These are phyloP conservation scores for Naganishia randhawae DNA, from an alignment of 768 basidiomycete genomes.

Conservation along the genomic window DNA sequence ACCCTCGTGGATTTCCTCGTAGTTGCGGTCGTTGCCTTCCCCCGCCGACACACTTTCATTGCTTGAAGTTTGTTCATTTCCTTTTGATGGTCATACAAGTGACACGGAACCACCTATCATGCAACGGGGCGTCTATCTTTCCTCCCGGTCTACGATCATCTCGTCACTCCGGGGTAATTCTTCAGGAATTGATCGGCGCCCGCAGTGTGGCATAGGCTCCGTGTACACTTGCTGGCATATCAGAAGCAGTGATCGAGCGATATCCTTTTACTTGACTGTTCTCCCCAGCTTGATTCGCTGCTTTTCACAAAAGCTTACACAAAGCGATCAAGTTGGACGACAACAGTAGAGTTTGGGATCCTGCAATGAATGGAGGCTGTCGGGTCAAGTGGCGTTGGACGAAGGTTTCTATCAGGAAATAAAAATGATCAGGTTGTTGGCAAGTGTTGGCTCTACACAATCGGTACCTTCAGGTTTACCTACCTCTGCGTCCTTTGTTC, in stretches of 20 bases:
- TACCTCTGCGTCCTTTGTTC: slow-evolving; percentile 21
- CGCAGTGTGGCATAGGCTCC: slow-evolving; percentile 6
- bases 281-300: background rate
- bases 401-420: slow-evolving; percentile 24
- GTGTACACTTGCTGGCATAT: background rate
- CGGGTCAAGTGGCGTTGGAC: slow-evolving; percentile 25
- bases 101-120: slow-evolving; percentile 5
- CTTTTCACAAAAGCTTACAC: background rate
- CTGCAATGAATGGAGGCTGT: slow-evolving; percentile 24
- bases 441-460: slow-evolving; percentile 23
- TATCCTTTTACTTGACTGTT: slow-evolving; percentile 1
- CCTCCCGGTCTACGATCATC: slow-evolving; percentile 11
- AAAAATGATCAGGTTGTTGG: slow-evolving; percentile 23
- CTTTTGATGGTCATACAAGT: slow-evolving; percentile 5
- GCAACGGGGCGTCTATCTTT: slow-evolving; percentile 5
- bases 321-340: background rate
- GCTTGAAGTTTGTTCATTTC: slow-evolving; percentile 19
- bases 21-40: slow-evolving; percentile 25
- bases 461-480: slow-evolving; percentile 23
- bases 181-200: slow-evolving; percentile 10
- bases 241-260: slow-evolving; percentile 8
- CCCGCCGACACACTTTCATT: slow-evolving; percentile 23
- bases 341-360: background rate
- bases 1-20: slow-evolving; percentile 26
- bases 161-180: slow-evolving; percentile 12